Evolutionary conservation across 768 basidiomycete genomes (phyloP), one percentile per base, ranked within the genome.

Genomic region (Cantharellus anzutake): DNA sequence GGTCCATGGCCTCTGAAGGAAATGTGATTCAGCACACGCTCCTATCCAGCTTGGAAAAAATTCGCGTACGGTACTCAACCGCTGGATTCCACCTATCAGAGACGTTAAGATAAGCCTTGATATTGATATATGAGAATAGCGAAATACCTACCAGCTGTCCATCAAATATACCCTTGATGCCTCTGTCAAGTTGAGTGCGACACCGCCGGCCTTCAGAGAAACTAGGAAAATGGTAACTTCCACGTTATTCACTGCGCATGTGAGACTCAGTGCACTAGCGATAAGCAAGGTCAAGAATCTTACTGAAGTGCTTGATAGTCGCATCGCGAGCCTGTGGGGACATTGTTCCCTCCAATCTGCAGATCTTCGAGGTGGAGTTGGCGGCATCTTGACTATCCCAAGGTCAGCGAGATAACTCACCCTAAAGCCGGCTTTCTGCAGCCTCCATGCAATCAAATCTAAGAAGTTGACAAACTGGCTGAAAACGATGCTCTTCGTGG

Each of bases 211-310:
- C 70, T 96, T 98, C 67, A 99, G 74, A 63, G 73, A 75, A 14
- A 99, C 90, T 35, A 99, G 78, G 74, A 99, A 98, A n/a, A 99
- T 88, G 2, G 92, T 97, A 42, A 94, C 90, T 61, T 92, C 80
- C 2, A 91, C 83, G 65, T 85, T 94, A 66, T 84, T 86, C 84
- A 91, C 88, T 91, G 60, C 1, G 53, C 20, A 29, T 29, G 20
- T 29, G 20, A 29, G 20, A 29, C 20, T 29, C 20, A 29, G 20
- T 29, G 20, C 20, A 29, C 4, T 20, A n/a, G 16, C 16, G 3
- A 42, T 34, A 11, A 55, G 61, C 58, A 63, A 58, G 52, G 61
- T n/a, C 60, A 34, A 29, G 60, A 57, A 34, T 72, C 83, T 50
- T 66, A 91, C 88, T 94, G 71, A 96, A 96, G 69, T 96, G 79